Base-by-base conservation (phyloP, 768 basidiomycete species). In the Lentinula sp. region DNA sequence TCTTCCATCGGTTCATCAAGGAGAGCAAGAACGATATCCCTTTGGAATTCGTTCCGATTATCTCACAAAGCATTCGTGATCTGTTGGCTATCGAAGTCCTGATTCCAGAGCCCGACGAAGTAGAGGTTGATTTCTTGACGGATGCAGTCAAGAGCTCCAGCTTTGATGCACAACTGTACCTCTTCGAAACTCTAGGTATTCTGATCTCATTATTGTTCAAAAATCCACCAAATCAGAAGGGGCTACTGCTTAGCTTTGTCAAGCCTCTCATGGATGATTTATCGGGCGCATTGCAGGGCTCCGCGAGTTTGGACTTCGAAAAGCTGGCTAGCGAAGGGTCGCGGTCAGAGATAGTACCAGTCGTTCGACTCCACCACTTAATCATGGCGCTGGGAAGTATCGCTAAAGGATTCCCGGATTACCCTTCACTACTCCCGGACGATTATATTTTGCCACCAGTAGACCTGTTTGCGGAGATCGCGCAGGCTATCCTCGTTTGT, bases 331-430 rank as follows among this genome's bases (percentile, higher is more conserved):
- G 9, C 10, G 55, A 39, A 42, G 55, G 40, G 7, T 37, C 23
- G 10, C 37, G 80, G 3, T 79, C 83, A 50, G 90, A 94, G 65
- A 74, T 91, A 5, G 71, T 90, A 48, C 83, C 91, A n/a, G 85
- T 97, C 66, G 79, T 98, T 59, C 86, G 85, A 68, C 84, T 94
- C 7, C 97, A 98, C 67, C 95, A 98, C 74, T 81, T 88, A 65
- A 89, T 98, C 70, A 90, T 96, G 87, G 95, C 96, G 2, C 78
- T 98, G 21, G 96, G 96, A 11, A 93, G 91, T 67, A 84, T 98
- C 59, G 91, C 95, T 39, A 97, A 97, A 74, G 97, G 97, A 11
- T 98, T 98, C 74, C 97, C 97, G 0, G 93, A 94, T 69, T 89
- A 89, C 68, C 90, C 92, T 46, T 84, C 82, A 15, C 81, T 85